Evolutionary conservation across 1,284 basidiomycete genomes (phyloP).

Genomic region (Apiotrichum montevideense): DNA sequence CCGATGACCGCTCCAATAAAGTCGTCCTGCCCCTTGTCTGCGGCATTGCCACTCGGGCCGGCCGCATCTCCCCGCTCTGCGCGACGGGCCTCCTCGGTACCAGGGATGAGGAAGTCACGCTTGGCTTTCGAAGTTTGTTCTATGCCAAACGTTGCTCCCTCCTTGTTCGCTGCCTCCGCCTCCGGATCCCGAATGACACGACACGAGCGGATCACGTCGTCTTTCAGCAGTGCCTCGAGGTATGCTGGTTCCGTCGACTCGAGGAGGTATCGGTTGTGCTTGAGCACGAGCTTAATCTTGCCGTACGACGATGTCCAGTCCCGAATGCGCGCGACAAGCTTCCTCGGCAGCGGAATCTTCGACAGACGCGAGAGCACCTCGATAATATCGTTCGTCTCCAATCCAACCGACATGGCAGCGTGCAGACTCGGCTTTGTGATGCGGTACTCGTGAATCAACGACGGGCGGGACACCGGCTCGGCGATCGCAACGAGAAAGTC

Average conservation of each 20-base stretch:
- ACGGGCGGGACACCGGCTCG: constrained; percentile 96
- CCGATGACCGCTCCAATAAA: constrained; percentile 76
- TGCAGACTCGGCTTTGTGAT: constrained; percentile 96
- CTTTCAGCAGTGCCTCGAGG: constrained; percentile 75
- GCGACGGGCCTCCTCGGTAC: constrained; percentile 52
- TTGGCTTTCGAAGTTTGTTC: constrained; percentile 68
- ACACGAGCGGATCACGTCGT: constrained; percentile 59
- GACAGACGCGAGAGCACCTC: constrained; percentile 85
- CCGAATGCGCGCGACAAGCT: constrained; percentile 74
- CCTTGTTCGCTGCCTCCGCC: constrained; percentile 16
- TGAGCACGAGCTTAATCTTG: constrained; percentile 93
- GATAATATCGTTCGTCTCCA: constrained; percentile 97
- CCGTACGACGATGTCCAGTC: constrained; percentile 89
- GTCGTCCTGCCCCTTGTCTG: constrained; percentile 32
- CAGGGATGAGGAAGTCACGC: constrained; percentile 75
- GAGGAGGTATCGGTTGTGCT: constrained; percentile 93
- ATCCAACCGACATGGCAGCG: constrained; percentile 95
- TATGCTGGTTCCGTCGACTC: constrained; percentile 91
- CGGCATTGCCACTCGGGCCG: background rate
- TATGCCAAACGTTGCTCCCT: constrained; percentile 65
- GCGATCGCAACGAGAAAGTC: constrained; percentile 98
- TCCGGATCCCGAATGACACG: constrained; percentile 33
- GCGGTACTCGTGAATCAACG: constrained; percentile 98
- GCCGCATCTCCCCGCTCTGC: constrained; percentile 26
- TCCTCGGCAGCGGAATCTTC: constrained; percentile 85